These are phyloP conservation scores for Mucor lusitanicus DNA, from an alignment of 371 early-diverging fungal genomes.

Conservation along the genomic window DNA sequence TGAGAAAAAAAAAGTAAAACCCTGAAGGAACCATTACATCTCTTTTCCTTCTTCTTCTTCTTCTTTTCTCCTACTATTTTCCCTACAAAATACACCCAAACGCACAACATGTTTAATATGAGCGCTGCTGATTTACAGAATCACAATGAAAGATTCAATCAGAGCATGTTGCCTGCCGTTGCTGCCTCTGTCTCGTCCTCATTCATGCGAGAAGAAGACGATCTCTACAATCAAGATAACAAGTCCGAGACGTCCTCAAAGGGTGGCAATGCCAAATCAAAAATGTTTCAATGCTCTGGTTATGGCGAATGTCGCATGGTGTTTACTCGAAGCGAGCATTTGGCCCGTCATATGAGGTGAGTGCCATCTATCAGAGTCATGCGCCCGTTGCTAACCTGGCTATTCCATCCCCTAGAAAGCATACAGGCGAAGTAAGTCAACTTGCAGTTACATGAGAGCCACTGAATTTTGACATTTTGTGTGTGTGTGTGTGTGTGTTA, in stretches of 20 bases:
- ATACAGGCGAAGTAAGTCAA: constrained; percentile 51
- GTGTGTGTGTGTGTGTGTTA: no score
- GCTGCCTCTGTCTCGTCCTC: not conserved
- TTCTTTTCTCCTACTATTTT: constrained; percentile 2
- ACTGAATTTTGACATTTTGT: not conserved
- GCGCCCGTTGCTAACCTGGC: not conserved
- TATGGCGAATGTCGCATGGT: constrained; percentile 58
- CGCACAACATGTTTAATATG: constrained; percentile 5
- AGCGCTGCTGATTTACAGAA: constrained; percentile 10
- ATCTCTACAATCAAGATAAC: constrained; percentile 14
- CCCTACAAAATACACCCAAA: not conserved
- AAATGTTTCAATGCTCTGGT: constrained; percentile 51
- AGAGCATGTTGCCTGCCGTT: not conserved
- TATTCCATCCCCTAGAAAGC: constrained; percentile 35
- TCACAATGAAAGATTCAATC: constrained; percentile 4
- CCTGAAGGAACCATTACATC: constrained; percentile 12
- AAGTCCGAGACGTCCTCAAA: constrained; percentile 7
- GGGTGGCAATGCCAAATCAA: constrained; percentile 9
- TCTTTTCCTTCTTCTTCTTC: constrained; percentile 3
- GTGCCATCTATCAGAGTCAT: not conserved
- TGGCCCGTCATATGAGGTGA: constrained; percentile 42
- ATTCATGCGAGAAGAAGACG: constrained; percentile 10
- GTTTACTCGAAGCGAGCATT: constrained; percentile 56
- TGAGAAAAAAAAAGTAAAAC: constrained; percentile 10
- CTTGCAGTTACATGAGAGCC: not conserved